Conservation (phyloP, 148 eudicot genomes). For the Agrostemma githago region DNA sequence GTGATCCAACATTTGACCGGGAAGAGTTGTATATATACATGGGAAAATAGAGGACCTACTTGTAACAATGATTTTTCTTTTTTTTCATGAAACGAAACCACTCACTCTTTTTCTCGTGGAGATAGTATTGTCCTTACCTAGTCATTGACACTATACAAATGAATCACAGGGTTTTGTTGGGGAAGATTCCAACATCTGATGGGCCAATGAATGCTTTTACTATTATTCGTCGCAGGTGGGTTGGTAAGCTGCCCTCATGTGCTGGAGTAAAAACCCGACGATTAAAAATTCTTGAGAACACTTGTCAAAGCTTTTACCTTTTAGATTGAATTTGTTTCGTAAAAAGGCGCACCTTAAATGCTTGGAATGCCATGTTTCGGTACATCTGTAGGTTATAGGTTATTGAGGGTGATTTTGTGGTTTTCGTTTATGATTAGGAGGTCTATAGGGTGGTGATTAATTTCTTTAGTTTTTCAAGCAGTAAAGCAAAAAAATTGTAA, state of each 20-base stretch:
- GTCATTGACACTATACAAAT: conserved; percentile 54
- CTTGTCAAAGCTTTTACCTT: neutral
- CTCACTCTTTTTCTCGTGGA: conserved; percentile 23
- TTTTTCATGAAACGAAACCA: conserved; percentile 12
- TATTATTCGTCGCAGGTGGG: conserved; percentile 86
- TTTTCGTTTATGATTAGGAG: neutral
- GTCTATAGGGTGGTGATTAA: neutral
- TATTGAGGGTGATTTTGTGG: neutral
- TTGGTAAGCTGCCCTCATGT: conserved; percentile 54
- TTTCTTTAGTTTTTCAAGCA: neutral
- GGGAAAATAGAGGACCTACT: neutral
- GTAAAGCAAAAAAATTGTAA: neutral
- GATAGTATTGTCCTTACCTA: conserved; percentile 37
- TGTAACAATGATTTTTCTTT: neutral
- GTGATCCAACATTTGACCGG: neutral
- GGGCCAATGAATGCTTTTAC: conserved; percentile 84
- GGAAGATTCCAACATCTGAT: conserved; percentile 86
- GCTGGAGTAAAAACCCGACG: conserved; percentile 30
- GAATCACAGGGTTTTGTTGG: conserved; percentile 96
- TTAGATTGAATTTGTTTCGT: neutral
- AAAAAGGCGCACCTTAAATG: neutral
- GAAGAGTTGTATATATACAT: conserved; percentile 9
- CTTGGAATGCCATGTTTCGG: neutral
- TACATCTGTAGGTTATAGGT: conserved; percentile 1
- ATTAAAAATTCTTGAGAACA: neutral